Evolutionary conservation across 371 early-diverging fungal species (phyloP), one percentile per base, ranked within the genome.

Genomic region (Basidiobolus meristosporus): DNA sequence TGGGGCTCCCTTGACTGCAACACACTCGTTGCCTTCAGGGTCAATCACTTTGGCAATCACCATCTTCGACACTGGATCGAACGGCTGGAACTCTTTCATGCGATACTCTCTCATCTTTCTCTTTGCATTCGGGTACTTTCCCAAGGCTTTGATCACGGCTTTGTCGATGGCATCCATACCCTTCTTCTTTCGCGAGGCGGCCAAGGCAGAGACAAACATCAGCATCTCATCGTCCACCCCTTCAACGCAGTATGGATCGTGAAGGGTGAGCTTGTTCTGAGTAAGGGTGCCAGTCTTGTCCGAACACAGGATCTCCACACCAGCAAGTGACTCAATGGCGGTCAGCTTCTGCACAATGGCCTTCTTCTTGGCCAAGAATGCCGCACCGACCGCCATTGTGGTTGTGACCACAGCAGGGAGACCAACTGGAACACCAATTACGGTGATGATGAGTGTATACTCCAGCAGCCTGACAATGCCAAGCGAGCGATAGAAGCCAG

Each of bases 251-350:
- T 70, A 60, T 39, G 67, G 59, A 42, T 61, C 54, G 48, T 67
- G 67, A 41, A 86, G 77, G 51, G 64, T 71, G 56, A 90, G 71
- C 62, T 85, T 79, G 68, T 89, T 90, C 44, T 85, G 71, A 26
- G 95, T 95, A 42, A 95, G 65, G 16, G 96, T 95, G 38, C 95
- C 95, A 11, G 95, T 93, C 69, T 93, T 93, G 67, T 91, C 93
- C 7, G 86, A 81, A 65, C 90, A 90, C 47, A 93, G 80, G 37
- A 90, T 80, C 36, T 76, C 75, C 31, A 85, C 85, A 50, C 84
- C 83, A n/a, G 90, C 91, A 53, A 95, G 70, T 36, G 36, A 89
- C 57, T 96, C 97, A 11, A 91, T 85, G 16, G 90, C 90, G 3
- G 88, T 79, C 15, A 95, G 61, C 42, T 89, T 76, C 56, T 90